Conservation (phyloP, 2,329 filamentous ascomycete genomes). For the Leptographium galeiforme region DNA sequence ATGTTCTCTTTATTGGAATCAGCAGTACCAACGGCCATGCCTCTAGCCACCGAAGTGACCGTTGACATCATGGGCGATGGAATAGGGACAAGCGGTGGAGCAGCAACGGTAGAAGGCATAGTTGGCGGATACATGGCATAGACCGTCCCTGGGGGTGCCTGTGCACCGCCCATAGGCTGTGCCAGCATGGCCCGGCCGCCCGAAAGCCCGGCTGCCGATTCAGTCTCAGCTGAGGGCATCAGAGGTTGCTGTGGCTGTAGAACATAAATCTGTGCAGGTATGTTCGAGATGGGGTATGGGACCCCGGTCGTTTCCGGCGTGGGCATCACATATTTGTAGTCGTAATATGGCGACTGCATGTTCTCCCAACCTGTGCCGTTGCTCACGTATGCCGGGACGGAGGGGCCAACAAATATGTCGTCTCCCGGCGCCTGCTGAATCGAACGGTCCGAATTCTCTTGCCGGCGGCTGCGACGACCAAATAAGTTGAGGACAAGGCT, state of each 20-base stretch:
- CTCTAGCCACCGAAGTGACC: background rate
- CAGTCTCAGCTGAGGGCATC: background rate
- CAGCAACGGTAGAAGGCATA: background rate
- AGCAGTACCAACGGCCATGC: too few species aligned
- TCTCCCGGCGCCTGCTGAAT: background rate
- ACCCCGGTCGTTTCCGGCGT: background rate
- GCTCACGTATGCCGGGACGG: conserved; percentile 1
- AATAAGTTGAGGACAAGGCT: conserved; percentile 5
- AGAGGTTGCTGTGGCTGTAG: conserved; percentile 6
- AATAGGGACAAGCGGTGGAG: too few species aligned
- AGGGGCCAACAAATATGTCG: background rate
- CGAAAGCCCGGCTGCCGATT: background rate
- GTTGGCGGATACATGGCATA: background rate
- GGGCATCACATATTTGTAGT: background rate
- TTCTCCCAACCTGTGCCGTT: conserved; percentile 5
- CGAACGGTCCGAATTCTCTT: background rate
- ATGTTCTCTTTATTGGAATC: too few species aligned
- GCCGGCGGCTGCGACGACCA: conserved; percentile 2
- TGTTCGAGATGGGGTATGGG: conserved; percentile 6
- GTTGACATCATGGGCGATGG: background rate
- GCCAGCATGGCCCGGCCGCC: background rate
- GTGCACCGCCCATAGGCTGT: background rate
- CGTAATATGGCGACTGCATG: conserved; percentile 1
- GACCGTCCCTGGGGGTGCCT: background rate
- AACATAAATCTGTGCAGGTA: conserved; percentile 6